phyloP scores from a whole-genome alignment of 202 grass and related monocot genomes.

The Schoenoplectus triqueter region DNA sequence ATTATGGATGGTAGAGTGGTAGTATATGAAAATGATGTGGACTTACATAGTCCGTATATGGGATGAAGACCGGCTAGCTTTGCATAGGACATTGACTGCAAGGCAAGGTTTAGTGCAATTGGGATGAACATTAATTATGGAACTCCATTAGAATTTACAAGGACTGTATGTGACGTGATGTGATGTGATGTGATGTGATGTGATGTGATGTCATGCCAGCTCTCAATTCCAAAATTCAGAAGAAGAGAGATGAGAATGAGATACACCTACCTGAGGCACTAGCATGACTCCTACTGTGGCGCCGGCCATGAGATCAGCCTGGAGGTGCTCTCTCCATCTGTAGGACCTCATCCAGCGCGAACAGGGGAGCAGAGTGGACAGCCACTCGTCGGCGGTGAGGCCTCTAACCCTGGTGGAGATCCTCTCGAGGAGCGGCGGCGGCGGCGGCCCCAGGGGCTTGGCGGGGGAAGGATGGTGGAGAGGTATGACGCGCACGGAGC shows the following conservation, averaged over 20 bases:
- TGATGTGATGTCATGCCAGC: too few species aligned
- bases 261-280: constrained; percentile 69
- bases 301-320: constrained; percentile 77
- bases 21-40: constrained; percentile 5
- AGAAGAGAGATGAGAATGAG: not conserved
- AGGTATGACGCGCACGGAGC: constrained; percentile 70
- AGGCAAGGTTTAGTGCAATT: constrained; percentile 20
- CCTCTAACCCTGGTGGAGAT: constrained; percentile 42
- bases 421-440: constrained; percentile 34
- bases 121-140: not conserved
- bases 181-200: too few species aligned
- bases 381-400: constrained; percentile 65
- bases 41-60: constrained; percentile 94
- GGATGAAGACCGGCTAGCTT: constrained; percentile 95
- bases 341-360: constrained; percentile 67
- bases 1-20: not conserved
- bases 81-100: constrained; percentile 92
- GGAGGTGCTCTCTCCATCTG: constrained; percentile 64
- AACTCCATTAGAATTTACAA: not conserved
- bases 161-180: too few species aligned
- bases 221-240: too few species aligned
- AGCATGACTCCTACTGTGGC: constrained; percentile 96
- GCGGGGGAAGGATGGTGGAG: constrained; percentile 53
- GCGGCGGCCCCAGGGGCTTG: not conserved
- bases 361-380: constrained; percentile 61